Evolutionary conservation across 139 green algal species (phyloP).

Genomic region (Eudorina sp.): DNA sequence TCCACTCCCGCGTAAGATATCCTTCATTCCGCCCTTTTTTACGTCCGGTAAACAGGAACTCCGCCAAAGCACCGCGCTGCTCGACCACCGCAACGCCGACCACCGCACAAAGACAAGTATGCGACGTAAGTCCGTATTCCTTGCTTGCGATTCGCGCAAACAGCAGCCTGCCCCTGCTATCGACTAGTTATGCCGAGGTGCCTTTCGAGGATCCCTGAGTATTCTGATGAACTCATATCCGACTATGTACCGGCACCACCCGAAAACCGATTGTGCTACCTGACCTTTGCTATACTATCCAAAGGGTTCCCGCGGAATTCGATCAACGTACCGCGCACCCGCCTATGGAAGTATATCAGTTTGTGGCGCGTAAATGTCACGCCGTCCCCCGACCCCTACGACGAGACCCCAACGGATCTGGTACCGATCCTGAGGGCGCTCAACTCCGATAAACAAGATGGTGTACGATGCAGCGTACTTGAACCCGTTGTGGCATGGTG

Average conservation of each 20-base stretch:
- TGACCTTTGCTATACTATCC: background rate
- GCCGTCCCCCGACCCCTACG: background rate
- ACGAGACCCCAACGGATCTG: background rate
- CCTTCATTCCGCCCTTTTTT: no score
- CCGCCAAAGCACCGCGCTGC: no score
- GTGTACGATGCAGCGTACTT: background rate
- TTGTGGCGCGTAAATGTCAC: background rate
- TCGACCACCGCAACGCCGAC: no score
- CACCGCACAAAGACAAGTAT: no score
- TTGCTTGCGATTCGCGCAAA: no score
- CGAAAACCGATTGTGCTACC: background rate
- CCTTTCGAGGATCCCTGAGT: background rate
- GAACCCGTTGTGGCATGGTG: background rate
- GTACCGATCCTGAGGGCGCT: background rate
- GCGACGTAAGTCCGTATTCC: no score
- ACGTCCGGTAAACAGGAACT: no score
- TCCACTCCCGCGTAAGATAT: no score
- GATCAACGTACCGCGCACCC: background rate
- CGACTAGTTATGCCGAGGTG: background rate
- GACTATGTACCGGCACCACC: background rate
- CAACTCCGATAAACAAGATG: background rate
- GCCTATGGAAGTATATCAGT: background rate
- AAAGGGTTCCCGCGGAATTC: background rate
- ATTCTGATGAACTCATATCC: background rate
- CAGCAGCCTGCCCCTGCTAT: no score